phyloP scores from a whole-genome alignment of 768 basidiomycete species.

The Termitomyces sp. region DNA sequence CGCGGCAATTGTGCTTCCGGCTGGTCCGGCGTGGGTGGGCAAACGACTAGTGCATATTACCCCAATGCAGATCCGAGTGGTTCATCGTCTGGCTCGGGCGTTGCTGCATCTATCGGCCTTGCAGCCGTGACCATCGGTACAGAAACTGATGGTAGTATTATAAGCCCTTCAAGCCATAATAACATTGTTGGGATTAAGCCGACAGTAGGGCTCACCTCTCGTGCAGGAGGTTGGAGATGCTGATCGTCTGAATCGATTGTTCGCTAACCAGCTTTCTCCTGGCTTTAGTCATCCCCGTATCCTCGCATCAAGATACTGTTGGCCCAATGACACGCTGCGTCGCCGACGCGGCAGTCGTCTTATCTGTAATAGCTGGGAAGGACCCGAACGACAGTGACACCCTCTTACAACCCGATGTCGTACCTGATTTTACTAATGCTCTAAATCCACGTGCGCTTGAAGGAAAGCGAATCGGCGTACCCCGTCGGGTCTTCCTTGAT shows the following conservation, averaged over 20 bases:
- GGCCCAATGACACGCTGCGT: constrained; percentile 54
- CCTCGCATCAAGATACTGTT: constrained; percentile 52
- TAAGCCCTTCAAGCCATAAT: constrained; percentile 46
- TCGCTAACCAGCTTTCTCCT: neutral
- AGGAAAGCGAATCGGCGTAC: constrained; percentile 54
- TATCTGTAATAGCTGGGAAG: constrained; percentile 50
- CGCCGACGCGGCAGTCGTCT: constrained; percentile 49
- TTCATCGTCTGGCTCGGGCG: constrained; percentile 56
- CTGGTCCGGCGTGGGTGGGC: constrained; percentile 29
- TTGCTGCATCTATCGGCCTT: constrained; percentile 49
- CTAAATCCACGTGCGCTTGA: constrained; percentile 42
- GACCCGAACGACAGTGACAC: constrained; percentile 54
- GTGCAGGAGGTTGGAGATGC: constrained; percentile 44
- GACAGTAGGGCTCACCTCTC: constrained; percentile 54
- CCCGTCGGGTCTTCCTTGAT: constrained; percentile 35
- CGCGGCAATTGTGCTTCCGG: constrained; percentile 44
- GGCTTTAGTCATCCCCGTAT: constrained; percentile 49
- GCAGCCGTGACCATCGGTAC: constrained; percentile 42
- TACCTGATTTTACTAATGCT: constrained; percentile 56
- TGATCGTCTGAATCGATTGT: neutral
- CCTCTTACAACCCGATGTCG: constrained; percentile 41
- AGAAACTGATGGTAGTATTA: constrained; percentile 53
- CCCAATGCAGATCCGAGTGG: constrained; percentile 51
- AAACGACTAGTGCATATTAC: constrained; percentile 20
- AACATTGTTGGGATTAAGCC: constrained; percentile 60